Percentiles rank a stretch among this genome's conserved stretches.
Evolutionary conservation across 2,329 filamentous ascomycete genomes (phyloP).

Genomic region (Kalmusia sp.): DNA sequence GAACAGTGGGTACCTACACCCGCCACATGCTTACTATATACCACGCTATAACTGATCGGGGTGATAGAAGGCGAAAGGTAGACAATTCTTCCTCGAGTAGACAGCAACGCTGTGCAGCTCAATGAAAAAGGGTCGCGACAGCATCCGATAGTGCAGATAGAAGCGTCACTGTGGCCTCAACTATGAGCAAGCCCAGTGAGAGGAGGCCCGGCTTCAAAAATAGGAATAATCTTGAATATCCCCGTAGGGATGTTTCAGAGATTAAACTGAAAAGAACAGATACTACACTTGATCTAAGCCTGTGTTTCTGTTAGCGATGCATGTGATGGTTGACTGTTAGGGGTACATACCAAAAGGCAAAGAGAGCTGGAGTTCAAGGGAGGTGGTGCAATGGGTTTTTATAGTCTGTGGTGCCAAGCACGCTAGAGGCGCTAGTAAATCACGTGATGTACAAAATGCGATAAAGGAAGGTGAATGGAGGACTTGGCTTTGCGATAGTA

Average conservation of each 20-base stretch:
- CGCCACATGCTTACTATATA: no score
- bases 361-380: background rate
- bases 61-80: no score
- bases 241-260: background rate
- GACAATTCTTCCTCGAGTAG: background rate
- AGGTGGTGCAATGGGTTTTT: background rate
- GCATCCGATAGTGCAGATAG: background rate
- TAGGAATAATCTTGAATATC: constrained; percentile 2
- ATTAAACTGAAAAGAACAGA: constrained; percentile 7
- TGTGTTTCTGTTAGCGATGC: background rate
- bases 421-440: no score
- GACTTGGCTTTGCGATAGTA: no score
- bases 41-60: no score
- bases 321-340: background rate
- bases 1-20: no score
- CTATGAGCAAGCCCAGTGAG: constrained; percentile 3
- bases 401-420: no score
- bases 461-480: no score
- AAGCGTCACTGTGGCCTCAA: background rate
- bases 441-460: no score
- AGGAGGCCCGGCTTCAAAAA: background rate
- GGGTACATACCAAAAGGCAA: constrained; percentile 2
- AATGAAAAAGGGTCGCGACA: background rate
- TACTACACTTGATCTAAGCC: constrained; percentile 8
- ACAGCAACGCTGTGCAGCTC: background rate